These are phyloP conservation scores for Monosporascus sp. DNA, from an alignment of 2,329 filamentous ascomycete genomes.

Conservation along the genomic window DNA sequence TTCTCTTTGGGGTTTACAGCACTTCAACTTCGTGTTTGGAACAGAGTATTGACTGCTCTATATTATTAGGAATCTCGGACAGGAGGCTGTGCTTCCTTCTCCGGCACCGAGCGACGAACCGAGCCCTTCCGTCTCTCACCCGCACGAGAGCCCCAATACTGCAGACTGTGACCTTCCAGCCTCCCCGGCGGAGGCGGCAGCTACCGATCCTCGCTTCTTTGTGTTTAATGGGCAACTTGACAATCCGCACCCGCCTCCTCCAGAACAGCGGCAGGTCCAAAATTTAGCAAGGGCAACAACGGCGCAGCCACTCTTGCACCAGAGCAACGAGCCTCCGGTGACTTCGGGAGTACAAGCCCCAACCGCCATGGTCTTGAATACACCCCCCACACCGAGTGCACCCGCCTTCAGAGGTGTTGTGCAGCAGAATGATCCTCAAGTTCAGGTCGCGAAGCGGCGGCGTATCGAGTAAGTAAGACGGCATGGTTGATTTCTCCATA, in stretches of 20 bases:
- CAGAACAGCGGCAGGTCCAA: constrained; percentile 4
- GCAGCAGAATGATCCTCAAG: constrained; percentile 4
- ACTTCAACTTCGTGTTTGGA: not conserved
- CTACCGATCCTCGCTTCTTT: constrained; percentile 24
- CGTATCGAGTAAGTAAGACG: constrained; percentile 18
- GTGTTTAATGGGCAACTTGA: constrained; percentile 1
- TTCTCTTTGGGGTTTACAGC: not conserved
- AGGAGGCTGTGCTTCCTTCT: constrained; percentile 47
- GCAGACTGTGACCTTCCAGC: constrained; percentile 23
- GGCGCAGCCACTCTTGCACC: constrained; percentile 7
- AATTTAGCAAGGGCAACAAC: constrained; percentile 2
- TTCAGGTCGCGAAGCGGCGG: constrained; percentile 20
- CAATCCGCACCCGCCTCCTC: constrained; percentile 4
- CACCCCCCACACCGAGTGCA: constrained; percentile 18
- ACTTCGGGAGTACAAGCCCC: constrained; percentile 7
- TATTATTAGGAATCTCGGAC: constrained; percentile 10
- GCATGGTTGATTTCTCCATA: not conserved
- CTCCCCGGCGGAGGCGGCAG: constrained; percentile 14
- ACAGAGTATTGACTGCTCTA: not conserved
- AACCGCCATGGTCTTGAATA: constrained; percentile 18
- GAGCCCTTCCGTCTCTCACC: constrained; percentile 37
- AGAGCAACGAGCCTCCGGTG: constrained; percentile 5
- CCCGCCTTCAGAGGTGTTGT: constrained; percentile 1
- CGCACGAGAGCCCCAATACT: constrained; percentile 29
- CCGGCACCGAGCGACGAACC: constrained; percentile 59